Conservation (phyloP, 129 eudicot species). For the Sambucus nigra region DNA sequence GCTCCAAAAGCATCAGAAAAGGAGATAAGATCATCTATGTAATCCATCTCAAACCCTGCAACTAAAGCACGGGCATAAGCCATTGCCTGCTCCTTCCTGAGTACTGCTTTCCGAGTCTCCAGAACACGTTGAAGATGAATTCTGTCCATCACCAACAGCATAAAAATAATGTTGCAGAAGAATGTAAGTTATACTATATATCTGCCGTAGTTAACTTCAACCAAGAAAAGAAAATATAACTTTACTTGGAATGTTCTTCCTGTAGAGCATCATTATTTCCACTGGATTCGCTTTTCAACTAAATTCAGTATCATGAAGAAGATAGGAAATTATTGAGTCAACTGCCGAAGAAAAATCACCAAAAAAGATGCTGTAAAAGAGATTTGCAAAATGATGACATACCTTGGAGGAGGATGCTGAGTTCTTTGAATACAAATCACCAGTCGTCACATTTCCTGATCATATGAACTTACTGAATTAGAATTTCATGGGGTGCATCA, state of each 20-base stretch:
- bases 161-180: neutral
- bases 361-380: neutral
- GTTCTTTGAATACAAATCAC: conserved; percentile 24
- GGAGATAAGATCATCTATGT: conserved; percentile 50
- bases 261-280: conserved; percentile 29
- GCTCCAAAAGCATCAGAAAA: conserved; percentile 90
- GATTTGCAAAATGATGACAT: conserved; percentile 4
- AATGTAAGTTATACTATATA: neutral
- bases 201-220: conserved; percentile 4
- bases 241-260: conserved; percentile 68
- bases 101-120: conserved; percentile 64
- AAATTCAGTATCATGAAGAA: conserved; percentile 10
- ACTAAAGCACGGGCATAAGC: conserved; percentile 84
- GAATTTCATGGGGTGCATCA: neutral
- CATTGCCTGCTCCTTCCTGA: conserved; percentile 91
- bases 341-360: conserved; percentile 10
- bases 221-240: conserved; percentile 12
- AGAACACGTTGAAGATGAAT: conserved; percentile 68
- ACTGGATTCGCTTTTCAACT: conserved; percentile 31
- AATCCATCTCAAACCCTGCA: conserved; percentile 66
- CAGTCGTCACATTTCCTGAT: conserved; percentile 18
- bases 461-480: neutral
- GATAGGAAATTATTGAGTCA: conserved; percentile 12
- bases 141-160: conserved; percentile 26
- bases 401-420: conserved; percentile 41